Evolutionary conservation across 441 rosid genomes (phyloP).

Genomic region (Gossypium trilobum): DNA sequence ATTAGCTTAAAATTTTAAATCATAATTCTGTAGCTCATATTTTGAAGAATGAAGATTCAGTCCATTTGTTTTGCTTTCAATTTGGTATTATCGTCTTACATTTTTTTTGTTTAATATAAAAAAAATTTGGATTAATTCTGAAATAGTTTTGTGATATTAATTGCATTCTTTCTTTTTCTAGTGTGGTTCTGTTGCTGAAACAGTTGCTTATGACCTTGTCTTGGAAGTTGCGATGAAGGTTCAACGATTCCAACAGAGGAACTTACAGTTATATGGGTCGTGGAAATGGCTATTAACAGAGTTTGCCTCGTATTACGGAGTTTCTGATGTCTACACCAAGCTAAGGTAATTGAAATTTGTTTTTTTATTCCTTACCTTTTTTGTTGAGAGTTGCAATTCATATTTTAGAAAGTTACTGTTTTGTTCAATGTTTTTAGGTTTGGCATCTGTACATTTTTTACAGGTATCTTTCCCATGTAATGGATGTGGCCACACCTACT

Average conservation of each 20-base stretch:
- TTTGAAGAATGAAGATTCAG: background rate
- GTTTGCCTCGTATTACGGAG: conserved; percentile 87
- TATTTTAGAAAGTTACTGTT: background rate
- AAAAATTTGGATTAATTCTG: background rate
- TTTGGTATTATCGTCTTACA: background rate
- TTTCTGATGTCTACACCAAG: conserved; percentile 82
- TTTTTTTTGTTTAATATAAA: background rate
- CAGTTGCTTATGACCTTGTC: conserved; percentile 86
- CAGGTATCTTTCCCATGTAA: conserved; percentile 86
- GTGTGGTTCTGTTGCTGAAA: conserved; percentile 96
- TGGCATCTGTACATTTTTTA: conserved; percentile 14
- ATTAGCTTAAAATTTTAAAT: background rate
- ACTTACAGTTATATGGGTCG: conserved; percentile 63
- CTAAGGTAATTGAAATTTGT: conserved; percentile 43
- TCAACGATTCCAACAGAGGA: conserved; percentile 85
- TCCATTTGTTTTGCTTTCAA: background rate
- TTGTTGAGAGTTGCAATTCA: background rate
- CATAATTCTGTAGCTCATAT: background rate
- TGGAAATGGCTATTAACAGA: conserved; percentile 96
- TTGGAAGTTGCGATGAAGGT: conserved; percentile 86
- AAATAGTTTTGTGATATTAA: conserved; percentile 18
- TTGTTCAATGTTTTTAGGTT: background rate
- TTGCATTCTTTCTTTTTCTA: conserved; percentile 26
- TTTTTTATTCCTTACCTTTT: background rate
- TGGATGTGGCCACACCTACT: conserved; percentile 97